phyloP scores from a whole-genome alignment of 345 rosid species.

The Salix arbutifolia region DNA sequence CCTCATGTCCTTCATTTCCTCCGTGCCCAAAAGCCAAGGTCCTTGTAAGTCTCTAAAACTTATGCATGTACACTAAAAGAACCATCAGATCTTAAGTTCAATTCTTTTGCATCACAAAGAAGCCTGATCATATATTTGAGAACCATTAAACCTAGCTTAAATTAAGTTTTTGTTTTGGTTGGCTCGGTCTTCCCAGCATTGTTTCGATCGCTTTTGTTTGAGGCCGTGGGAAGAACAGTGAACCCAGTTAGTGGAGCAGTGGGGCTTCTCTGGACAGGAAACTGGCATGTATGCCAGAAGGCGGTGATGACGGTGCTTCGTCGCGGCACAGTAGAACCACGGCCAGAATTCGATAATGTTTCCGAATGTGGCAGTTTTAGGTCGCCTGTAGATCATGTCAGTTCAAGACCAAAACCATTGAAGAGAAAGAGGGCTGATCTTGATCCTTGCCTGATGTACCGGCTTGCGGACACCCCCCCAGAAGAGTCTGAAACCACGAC shows the following conservation, averaged over 20 bases:
- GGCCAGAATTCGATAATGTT: conserved; percentile 22
- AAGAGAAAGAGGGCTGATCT: conserved; percentile 21
- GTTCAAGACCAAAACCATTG: neutral
- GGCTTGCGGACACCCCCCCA: conserved; percentile 35
- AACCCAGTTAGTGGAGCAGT: conserved; percentile 72
- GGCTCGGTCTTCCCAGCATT: conserved; percentile 35
- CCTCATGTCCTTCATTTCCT: conserved; percentile 68
- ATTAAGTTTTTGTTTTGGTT: neutral
- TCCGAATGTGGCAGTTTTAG: conserved; percentile 13
- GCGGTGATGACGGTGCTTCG: conserved; percentile 60
- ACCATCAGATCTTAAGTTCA: neutral
- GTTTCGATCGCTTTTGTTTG: conserved; percentile 61
- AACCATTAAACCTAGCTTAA: neutral
- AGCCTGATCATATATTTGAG: neutral
- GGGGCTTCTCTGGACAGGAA: conserved; percentile 65
- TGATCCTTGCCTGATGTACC: conserved; percentile 22
- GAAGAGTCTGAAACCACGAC: conserved; percentile 49
- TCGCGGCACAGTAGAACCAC: conserved; percentile 48
- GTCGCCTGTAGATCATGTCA: neutral
- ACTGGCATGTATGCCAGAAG: conserved; percentile 57
- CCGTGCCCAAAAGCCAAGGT: conserved; percentile 56
- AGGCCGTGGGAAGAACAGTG: conserved; percentile 63
- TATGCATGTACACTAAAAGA: neutral
- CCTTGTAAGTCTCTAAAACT: conserved; percentile 39
- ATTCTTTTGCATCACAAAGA: neutral